These are phyloP conservation scores for Phyllosticta citrichinensis DNA, from an alignment of 2,329 filamentous ascomycete species.

Conservation along the genomic window DNA sequence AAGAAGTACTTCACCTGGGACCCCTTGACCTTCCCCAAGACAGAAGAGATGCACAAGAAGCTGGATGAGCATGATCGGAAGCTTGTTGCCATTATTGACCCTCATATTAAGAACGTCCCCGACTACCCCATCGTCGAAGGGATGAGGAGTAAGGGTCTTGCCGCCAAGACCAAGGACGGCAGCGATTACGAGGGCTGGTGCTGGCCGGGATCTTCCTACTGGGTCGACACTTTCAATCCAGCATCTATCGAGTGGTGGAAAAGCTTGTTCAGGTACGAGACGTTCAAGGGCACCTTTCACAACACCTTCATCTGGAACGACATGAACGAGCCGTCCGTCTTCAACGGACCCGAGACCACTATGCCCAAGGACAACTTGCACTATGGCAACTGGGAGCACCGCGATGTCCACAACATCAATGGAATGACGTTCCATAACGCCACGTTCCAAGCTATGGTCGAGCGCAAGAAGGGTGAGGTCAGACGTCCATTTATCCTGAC, in stretches of 20 bases:
- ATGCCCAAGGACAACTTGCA: constrained; percentile 99
- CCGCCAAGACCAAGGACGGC: constrained; percentile 80
- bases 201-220: constrained; percentile 95
- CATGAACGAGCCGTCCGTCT: constrained; percentile 98
- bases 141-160: constrained; percentile 73
- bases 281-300: constrained; percentile 72
- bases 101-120: constrained; percentile 89
- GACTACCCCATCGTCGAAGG: constrained; percentile 70
- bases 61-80: constrained; percentile 79
- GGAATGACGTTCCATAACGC: constrained; percentile 94
- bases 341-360: constrained; percentile 95
- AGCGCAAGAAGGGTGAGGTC: constrained; percentile 76
- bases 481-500: constrained; percentile 88
- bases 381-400: constrained; percentile 85
- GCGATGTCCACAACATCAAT: constrained; percentile 92
- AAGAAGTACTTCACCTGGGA: constrained; percentile 99
- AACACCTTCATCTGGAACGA: constrained; percentile 98
- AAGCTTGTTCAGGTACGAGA: constrained; percentile 73
- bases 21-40: constrained; percentile 74
- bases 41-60: constrained; percentile 78
- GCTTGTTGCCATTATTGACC: constrained; percentile 89
- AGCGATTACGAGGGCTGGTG: constrained; percentile 94
- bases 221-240: constrained; percentile 96
- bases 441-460: constrained; percentile 73
- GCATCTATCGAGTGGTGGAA: constrained; percentile 87